phyloP scores from a whole-genome alignment of 1,139 yeast genomes.

The Debaryomycetaceae sp. region DNA sequence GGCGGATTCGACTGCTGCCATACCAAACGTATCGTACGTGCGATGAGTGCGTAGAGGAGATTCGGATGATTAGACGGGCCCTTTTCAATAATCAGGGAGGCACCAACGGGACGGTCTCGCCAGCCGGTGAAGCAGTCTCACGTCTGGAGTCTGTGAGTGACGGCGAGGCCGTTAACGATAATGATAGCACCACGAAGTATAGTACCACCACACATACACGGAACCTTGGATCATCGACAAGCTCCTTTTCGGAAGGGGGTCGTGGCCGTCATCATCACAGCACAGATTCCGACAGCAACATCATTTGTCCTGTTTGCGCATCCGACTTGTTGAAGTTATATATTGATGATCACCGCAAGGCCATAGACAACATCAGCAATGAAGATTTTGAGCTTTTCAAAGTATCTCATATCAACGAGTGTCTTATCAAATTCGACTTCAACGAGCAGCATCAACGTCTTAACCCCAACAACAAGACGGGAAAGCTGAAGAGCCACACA shows the following conservation, averaged over 20 bases:
- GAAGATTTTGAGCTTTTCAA: slow-evolving; percentile 46
- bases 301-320: slow-evolving; percentile 45
- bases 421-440: slow-evolving; percentile 66
- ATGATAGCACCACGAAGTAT: slow-evolving; percentile 24
- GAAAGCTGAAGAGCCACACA: slow-evolving; percentile 27
- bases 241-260: slow-evolving; percentile 13
- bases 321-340: slow-evolving; percentile 52
- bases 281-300: slow-evolving; percentile 29
- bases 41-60: slow-evolving; percentile 63
- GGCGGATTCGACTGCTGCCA: slow-evolving; percentile 21
- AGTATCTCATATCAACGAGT: slow-evolving; percentile 66
- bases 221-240: slow-evolving; percentile 27
- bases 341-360: slow-evolving; percentile 29
- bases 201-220: slow-evolving; percentile 16
- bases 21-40: slow-evolving; percentile 58
- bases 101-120: slow-evolving; percentile 2
- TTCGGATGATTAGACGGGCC: slow-evolving; percentile 53
- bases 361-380: slow-evolving; percentile 16
- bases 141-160: neutral
- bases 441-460: slow-evolving; percentile 55
- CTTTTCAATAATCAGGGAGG: slow-evolving; percentile 15
- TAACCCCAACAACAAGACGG: slow-evolving; percentile 22
- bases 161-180: slow-evolving; percentile 6
- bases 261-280: slow-evolving; percentile 11
- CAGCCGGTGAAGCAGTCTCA: neutral